phyloP scores from a whole-genome alignment of 73 alveolate species.

The Halteria grandinella region DNA sequence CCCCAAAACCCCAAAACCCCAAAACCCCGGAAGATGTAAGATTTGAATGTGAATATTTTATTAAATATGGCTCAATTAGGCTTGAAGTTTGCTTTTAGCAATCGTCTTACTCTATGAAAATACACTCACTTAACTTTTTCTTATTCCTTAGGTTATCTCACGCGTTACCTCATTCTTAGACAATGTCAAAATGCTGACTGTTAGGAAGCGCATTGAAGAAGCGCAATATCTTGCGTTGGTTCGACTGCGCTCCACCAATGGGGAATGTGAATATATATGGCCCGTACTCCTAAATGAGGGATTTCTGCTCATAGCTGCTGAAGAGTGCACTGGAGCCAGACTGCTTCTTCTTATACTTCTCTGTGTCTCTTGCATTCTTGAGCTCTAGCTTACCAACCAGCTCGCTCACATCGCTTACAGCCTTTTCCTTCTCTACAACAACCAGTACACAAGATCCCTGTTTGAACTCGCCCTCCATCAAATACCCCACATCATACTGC shows the following conservation, averaged over 20 bases:
- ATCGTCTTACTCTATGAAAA: too few relatives aligned
- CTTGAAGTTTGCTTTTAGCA: too few relatives aligned
- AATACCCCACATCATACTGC: background rate
- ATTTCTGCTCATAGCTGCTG: background rate
- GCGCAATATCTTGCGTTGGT: constrained; percentile 4
- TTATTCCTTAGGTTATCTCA: too few relatives aligned
- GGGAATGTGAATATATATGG: constrained; percentile 50
- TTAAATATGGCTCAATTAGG: too few relatives aligned
- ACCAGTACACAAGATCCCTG: constrained; percentile 7
- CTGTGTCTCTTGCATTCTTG: constrained; percentile 23
- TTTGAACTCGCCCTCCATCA: background rate
- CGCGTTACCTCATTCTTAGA: too few relatives aligned
- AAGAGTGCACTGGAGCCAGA: background rate
- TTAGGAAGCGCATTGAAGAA: background rate
- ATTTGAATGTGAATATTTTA: too few relatives aligned
- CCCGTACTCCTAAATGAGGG: constrained; percentile 42
- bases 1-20: too few relatives aligned
- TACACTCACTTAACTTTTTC: too few relatives aligned
- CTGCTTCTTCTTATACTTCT: constrained; percentile 31
- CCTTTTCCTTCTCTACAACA: constrained; percentile 42
- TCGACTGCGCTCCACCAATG: too few relatives aligned
- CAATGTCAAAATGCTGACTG: constrained; percentile 21
- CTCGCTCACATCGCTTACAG: constrained; percentile 1
- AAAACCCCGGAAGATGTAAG: too few relatives aligned
- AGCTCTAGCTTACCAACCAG: constrained; percentile 47